Evolutionary conservation across 805 yeast genomes (phyloP), one percentile per base, ranked within the genome.

Genomic region (Ogataea neopini): DNA sequence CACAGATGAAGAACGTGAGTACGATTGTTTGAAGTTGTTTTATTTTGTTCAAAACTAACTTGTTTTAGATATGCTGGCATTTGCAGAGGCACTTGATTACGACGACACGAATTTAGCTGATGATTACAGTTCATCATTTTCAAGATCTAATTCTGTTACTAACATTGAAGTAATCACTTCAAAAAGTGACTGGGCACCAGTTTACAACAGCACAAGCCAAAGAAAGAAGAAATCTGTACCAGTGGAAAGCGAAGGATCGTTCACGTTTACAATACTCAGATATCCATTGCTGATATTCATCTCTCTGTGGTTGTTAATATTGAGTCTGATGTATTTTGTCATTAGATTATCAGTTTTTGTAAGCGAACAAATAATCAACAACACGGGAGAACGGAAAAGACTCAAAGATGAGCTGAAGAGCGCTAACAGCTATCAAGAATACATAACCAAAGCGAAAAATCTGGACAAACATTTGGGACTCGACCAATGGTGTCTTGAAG

Each of bases 221-320:
- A 18, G 28, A 18, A 36, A 25, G 44, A 9, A 3, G 23, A 18
- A 23, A 15, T 33, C 19, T 41, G 13, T 6, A 25, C n/a, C 13
- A 17, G 1, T 40, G 40, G 15, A 49, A 3, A 65, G 56, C 17
- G 61, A 54, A 14, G 43, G 52, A 15, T 60, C 64, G 9, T 38
- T 57, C 43, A 56, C 80, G 0, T 80, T 76, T 54, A 63, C 66
- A 37, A 33, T 86, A 1, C 67, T 86, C 22, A 66, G 94, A 37
- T 86, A 85, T 77, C 95, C 94, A 0, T 63, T 84, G 3, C 67
- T 86, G 45, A 40, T 77, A 0, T 64, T 77, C 14, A 77, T 82
- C 1, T 53, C 76, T 2, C 26, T 68, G 13, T 86, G 91, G 89
- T 69, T 84, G 1, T 30, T 59, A 0, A 48, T 81, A 2, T 66